Base-by-base conservation (phyloP, 2,329 filamentous ascomycete species). In the Podosphaera leucotricha region DNA sequence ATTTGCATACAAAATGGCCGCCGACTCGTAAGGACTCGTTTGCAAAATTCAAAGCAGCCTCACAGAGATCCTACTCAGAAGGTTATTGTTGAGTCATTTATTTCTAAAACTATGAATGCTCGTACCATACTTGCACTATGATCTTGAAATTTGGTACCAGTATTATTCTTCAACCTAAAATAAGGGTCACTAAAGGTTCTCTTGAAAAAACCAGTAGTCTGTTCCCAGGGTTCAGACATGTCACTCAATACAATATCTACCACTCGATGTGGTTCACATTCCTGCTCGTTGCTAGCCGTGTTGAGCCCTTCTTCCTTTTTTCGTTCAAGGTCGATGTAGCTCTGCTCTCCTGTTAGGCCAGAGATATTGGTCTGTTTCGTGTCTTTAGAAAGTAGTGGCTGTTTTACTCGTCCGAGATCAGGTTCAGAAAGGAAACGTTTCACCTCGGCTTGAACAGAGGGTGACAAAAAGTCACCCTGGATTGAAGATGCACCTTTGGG, bases 121-220 rank as follows among this genome's bases (percentile, higher is more conserved):
- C 77, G 58, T 64, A 94, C 87, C 83, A 98, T 95, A 63, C 85
- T 94, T 24, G 83, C 82, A 8, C 76, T 78, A 62, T 98, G 90
- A 62, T 98, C 90, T 51, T 77, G 75, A 58, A 92, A 90, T 18
- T 63, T 63, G 55, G 83, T 80, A 46, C 90, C 90, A 64, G 81
- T 93, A 54, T 87, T 94, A 63, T 98, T 98, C 85, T 94, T 93
- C 79, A 98, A 80, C 90, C 90, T 98, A 71, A 65, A 61, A 75
- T 92, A 90, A 51, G 85, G 84, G 73, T 90, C 80, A 87, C 78
- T 92, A 73, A 94, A 71, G 67, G 77, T 92, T 66, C 75, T 84
- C 66, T 80, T 78, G 66, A 74, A 78, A 66, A 81, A 85, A 57
- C 78, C 79, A 57, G 70, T 68, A 44, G 72, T 80, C 66, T 82